These are phyloP conservation scores for Pyrenophora teres DNA, from an alignment of 2,329 filamentous ascomycete genomes.

Conservation along the genomic window DNA sequence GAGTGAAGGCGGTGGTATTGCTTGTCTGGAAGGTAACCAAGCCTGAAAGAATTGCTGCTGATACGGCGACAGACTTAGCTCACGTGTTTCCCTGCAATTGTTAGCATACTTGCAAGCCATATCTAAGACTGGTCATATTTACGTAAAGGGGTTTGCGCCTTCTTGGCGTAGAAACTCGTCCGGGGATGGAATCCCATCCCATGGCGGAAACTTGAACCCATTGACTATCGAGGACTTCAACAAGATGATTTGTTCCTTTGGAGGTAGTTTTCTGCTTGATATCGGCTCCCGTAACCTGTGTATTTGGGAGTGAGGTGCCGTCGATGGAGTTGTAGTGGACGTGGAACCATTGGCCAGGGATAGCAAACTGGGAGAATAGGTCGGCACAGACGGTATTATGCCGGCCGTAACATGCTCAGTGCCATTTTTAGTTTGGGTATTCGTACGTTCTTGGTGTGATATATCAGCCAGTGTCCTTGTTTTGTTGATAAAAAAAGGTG, in stretches of 20 bases:
- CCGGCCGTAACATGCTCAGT: background rate
- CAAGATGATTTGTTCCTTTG: conserved; percentile 75
- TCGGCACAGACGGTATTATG: background rate
- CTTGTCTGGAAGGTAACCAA: conserved; percentile 78
- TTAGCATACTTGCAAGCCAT: conserved; percentile 1
- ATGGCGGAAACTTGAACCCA: conserved; percentile 82
- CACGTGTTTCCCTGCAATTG: conserved; percentile 62
- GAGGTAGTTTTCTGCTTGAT: conserved; percentile 66
- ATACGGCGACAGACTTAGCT: conserved; percentile 72
- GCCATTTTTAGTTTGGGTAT: background rate
- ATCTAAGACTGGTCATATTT: conserved; percentile 41
- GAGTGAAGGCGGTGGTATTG: conserved; percentile 58
- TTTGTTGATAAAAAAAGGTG: background rate
- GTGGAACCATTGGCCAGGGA: background rate
- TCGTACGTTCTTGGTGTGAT: conserved; percentile 14
- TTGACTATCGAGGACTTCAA: conserved; percentile 79
- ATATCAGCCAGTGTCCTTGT: conserved; percentile 18
- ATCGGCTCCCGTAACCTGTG: conserved; percentile 52
- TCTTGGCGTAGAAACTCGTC: conserved; percentile 64
- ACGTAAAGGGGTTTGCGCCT: conserved; percentile 64
- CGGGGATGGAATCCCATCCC: conserved; percentile 67
- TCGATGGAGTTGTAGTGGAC: conserved; percentile 6
- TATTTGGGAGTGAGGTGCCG: conserved; percentile 29
- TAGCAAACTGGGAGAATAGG: background rate
- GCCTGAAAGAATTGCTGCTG: conserved; percentile 78